Percentiles rank a stretch among this genome's conserved stretches.
These are phyloP conservation scores for Tieghemiomyces parasiticus DNA, from an alignment of 192 early-diverging fungal genomes.

Conservation along the genomic window DNA sequence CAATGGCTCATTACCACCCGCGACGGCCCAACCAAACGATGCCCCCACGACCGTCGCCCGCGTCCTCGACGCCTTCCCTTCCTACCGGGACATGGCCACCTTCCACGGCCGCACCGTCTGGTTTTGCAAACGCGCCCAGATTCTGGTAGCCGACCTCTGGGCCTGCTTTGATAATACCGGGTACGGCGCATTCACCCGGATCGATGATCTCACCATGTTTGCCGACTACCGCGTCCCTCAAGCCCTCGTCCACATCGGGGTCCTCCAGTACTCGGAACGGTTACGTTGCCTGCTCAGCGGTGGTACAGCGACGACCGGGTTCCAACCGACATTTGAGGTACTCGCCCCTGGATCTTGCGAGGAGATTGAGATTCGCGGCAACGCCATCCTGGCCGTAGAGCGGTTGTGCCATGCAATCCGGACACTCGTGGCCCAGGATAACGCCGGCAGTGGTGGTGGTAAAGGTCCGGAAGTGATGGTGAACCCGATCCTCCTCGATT, in stretches of 20 bases:
- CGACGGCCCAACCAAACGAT: too few species aligned
- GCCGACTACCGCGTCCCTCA: constrained; percentile 76
- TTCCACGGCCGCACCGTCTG: constrained; percentile 37
- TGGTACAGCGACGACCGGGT: constrained; percentile 13
- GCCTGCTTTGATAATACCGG: constrained; percentile 62
- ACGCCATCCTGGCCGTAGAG: constrained; percentile 72
- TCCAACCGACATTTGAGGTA: too few species aligned
- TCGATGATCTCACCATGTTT: constrained; percentile 78
- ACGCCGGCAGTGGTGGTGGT: background rate
- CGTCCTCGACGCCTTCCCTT: constrained; percentile 40
- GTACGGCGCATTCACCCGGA: constrained; percentile 48
- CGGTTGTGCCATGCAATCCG: constrained; percentile 29
- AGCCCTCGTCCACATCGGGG: constrained; percentile 51
- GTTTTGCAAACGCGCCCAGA: constrained; percentile 71
- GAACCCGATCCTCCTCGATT: constrained; percentile 73
- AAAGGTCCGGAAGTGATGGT: constrained; percentile 17
- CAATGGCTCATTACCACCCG: too few species aligned
- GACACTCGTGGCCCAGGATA: constrained; percentile 11
- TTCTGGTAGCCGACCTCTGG: constrained; percentile 75
- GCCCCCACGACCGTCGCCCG: constrained; percentile 37
- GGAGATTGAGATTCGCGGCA: constrained; percentile 69
- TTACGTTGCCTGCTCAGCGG: constrained; percentile 29
- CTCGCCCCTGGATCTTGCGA: background rate
- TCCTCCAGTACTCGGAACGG: constrained; percentile 45
- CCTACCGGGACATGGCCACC: constrained; percentile 46